Conservation (phyloP, 768 basidiomycete genomes). For the Gautieria morchelliformis region DNA sequence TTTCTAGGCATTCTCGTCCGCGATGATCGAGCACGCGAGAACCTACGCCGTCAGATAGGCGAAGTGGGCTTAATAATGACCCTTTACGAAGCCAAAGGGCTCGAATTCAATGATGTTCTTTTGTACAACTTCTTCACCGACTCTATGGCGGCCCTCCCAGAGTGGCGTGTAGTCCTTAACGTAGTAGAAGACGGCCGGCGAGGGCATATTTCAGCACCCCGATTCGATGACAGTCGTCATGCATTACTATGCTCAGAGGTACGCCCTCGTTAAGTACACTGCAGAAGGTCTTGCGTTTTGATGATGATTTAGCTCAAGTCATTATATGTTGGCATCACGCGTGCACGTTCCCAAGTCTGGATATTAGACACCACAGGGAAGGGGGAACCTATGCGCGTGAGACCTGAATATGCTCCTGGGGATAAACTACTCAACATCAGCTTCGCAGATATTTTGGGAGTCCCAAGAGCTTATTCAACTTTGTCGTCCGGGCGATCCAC, state of each 20-base stretch:
- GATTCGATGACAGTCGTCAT: slow-evolving; percentile 41
- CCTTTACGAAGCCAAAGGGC: slow-evolving; percentile 54
- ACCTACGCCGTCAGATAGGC: slow-evolving; percentile 42
- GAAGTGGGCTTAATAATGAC: slow-evolving; percentile 56
- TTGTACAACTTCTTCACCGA: slow-evolving; percentile 70
- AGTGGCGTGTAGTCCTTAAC: slow-evolving; percentile 54
- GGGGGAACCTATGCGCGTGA: slow-evolving; percentile 48
- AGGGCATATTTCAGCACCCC: slow-evolving; percentile 25
- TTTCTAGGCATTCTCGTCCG: slow-evolving; percentile 59
- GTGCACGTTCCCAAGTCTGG: slow-evolving; percentile 63
- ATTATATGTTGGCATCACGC: slow-evolving; percentile 62
- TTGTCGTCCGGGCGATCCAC: slow-evolving; percentile 36
- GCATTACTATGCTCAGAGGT: slow-evolving; percentile 53
- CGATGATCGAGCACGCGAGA: slow-evolving; percentile 40
- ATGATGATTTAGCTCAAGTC: slow-evolving; percentile 41
- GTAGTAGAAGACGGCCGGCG: slow-evolving; percentile 19
- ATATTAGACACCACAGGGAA: slow-evolving; percentile 52
- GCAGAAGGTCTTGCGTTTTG: background rate
- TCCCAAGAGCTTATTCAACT: slow-evolving; percentile 35
- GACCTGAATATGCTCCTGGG: slow-evolving; percentile 11
- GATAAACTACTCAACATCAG: background rate
- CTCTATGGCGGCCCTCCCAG: slow-evolving; percentile 37
- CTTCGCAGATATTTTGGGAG: slow-evolving; percentile 42
- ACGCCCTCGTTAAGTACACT: slow-evolving; percentile 5
- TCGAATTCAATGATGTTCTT: slow-evolving; percentile 63